Evolutionary conservation across 768 basidiomycete species (phyloP).

Genomic region (Collybia sp.): DNA sequence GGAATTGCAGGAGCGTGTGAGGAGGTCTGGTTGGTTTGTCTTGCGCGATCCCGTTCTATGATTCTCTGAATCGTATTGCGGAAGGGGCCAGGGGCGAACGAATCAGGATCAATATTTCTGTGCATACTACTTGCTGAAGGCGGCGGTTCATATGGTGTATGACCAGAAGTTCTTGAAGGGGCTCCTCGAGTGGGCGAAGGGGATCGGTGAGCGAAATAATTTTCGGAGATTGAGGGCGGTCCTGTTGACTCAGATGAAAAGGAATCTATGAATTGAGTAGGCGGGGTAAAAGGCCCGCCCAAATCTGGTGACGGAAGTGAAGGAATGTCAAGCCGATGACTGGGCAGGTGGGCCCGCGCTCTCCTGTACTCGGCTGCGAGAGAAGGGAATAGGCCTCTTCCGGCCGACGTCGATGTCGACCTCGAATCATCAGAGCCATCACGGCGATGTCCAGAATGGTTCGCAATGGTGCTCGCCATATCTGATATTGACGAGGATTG

Average conservation of each 20-base stretch:
- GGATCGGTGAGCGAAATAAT: not conserved
- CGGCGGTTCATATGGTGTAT: not conserved
- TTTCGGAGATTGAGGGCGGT: not conserved
- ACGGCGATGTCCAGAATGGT: not conserved
- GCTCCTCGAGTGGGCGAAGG: too few relatives aligned
- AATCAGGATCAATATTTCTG: slow-evolving; percentile 24
- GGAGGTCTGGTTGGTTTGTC: slow-evolving; percentile 6
- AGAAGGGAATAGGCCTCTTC: not conserved
- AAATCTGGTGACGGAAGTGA: slow-evolving; percentile 20
- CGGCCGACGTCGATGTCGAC: not conserved
- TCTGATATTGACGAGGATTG: slow-evolving; percentile 1
- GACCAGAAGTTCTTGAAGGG: too few relatives aligned
- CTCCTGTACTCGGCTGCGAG: not conserved
- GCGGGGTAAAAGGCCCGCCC: slow-evolving; percentile 10
- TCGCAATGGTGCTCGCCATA: not conserved
- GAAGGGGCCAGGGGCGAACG: slow-evolving; percentile 43
- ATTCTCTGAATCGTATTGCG: slow-evolving; percentile 40
- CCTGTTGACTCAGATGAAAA: not conserved
- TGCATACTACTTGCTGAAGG: slow-evolving; percentile 4
- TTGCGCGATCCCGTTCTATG: slow-evolving; percentile 8
- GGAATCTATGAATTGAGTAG: not conserved
- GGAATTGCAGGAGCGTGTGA: slow-evolving; percentile 7
- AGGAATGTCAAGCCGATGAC: slow-evolving; percentile 10
- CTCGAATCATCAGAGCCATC: not conserved
- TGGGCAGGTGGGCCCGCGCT: not conserved